Base-by-base conservation (phyloP, 2,329 filamentous ascomycete species). In the Penicillium sclerotiorum region DNA sequence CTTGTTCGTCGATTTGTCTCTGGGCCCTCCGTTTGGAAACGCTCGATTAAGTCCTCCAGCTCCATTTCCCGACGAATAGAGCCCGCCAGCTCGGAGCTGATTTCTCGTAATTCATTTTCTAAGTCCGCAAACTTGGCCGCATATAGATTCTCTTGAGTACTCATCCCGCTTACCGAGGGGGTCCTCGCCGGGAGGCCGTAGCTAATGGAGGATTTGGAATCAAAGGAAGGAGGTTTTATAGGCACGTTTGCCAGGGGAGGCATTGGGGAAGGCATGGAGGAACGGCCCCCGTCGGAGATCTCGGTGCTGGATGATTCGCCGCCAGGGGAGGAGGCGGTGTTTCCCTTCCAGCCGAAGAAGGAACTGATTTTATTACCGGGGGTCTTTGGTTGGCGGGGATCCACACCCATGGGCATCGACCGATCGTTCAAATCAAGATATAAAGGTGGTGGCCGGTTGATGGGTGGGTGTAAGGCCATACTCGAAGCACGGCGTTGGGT, bases 31-130 rank as follows among this genome's bases (percentile, higher is more conserved):
- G 84, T 77, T 68, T 96, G 92, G 60, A 95, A 76, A 50, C 88
- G 81, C 59, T 99, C 94, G 1, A 97, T 86, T 39, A 97, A 80
- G 70, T 99, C 94, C 71, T 99, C 94, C 25, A 99, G 74, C 61
- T 99, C 94, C 83, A 99, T 93, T 76, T 99, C 94, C 53, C 94
- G 85, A 62, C 89, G 85, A 65, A 99, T 97, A 22, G 94, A 97
- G 59, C 86, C 83, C 27, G 94, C 94, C 69, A 99, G 79, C 79
- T 99, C 94, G 52, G 86, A 83, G 76, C 90, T 95, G 73, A 99
- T 93, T 71, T 93, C 89, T 62, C 90, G 90, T 59, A 99, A 74
- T 78, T 99, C 94, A 69, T 91, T 88, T 77, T 99, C 94, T 77
- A 99, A 86, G 69, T 95, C 90, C 69, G 90, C 85, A 64, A 95